Evolutionary conservation across 2,329 filamentous ascomycete genomes (phyloP), one percentile per base, ranked within the genome.

Genomic region (Metarhizium rileyi): DNA sequence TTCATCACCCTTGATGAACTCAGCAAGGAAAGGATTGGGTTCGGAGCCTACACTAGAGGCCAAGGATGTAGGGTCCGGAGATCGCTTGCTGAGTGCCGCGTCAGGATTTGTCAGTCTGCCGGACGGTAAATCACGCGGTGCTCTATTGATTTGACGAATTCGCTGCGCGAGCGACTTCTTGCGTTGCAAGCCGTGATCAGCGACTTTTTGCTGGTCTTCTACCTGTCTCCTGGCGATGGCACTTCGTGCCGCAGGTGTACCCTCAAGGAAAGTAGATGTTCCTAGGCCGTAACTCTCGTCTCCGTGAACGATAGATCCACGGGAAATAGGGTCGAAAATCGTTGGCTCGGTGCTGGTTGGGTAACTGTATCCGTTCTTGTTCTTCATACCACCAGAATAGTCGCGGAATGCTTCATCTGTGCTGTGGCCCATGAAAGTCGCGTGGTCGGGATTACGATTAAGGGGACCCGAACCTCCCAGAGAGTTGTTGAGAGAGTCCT

Each of bases 91-190:
- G 53, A 73, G 73, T 16, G 62, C 63, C 23, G 65, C 70, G 18
- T 84, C 81, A 0, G 79, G 76, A 55, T 75, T 81, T 5, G 70
- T 73, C 50, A 80, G 66, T 44, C 85, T 77, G 38, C 80, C 78
- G 25, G 76, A 73, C n/a, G 80, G 72, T 23, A 72, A 70, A 51
- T 80, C 77, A 46, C 81, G 80, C 8, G 77, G 78, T n/a, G 77
- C 78, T 53, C 83, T 83, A 64, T 84, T 88, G 60, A 94, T 90
- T 55, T 87, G 86, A 38, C 90, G 85, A 64, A 98, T 86, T 50
- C 90, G 87, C 64, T 96, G 90, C 3, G 90, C 93, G 52, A 98
- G 75, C 26, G 90, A 96, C 73, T 96, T 96, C 76, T 96, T 97
- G 52, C 93, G 83, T 57, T 85, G 82, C 40, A 98, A 68, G 5